Evolutionary conservation across 1,284 basidiomycete genomes (phyloP), one percentile per base, ranked within the genome.

Genomic region (Ganoderma leucocontextum): DNA sequence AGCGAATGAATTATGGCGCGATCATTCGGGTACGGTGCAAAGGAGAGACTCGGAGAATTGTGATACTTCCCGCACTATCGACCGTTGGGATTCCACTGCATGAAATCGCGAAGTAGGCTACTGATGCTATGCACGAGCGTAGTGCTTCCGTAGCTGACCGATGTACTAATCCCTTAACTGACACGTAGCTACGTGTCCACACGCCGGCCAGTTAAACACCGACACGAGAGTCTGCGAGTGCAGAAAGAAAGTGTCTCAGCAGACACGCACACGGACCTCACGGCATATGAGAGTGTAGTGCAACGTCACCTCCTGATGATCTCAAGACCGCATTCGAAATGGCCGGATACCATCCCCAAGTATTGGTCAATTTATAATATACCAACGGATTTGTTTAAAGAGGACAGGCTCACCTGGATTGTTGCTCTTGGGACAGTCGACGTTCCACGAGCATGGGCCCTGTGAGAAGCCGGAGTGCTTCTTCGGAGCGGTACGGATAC

Each of bases 11-110:
- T 17, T 10, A 35, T 35, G 35, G 53, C 53, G 13, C 36, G 39
- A 22, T 13, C 17, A 25, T 52, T 10, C n/a, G 12, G 22, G 47
- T 49, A 49, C 2, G 39, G 38, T 29, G 13, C 63, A 36, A 25
- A 64, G 63, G 63, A 58, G 63, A 15, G 44, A 64, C 10, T 25
- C 63, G 63, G 63, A 29, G n/a, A 15, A 42, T 15, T 38, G 33
- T 33, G 29, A 22, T n/a, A 1, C 53, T 19, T 41, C 5, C 19
- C 49, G 5, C 36, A 13, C 7, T 33, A 29, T 36, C 22, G 35
- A 29, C 22, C 19, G 7, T 5, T 29, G 15, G 13, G 13, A 55
- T 17, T 19, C 25, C 17, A 29, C 15, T 13, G 33, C 12, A 38
- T 6, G 8, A 6, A 22, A 38, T 4, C 35, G 17, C 36, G 55